These are phyloP conservation scores for Didymella pinodella DNA, from an alignment of 2,329 filamentous ascomycete genomes.

Conservation along the genomic window DNA sequence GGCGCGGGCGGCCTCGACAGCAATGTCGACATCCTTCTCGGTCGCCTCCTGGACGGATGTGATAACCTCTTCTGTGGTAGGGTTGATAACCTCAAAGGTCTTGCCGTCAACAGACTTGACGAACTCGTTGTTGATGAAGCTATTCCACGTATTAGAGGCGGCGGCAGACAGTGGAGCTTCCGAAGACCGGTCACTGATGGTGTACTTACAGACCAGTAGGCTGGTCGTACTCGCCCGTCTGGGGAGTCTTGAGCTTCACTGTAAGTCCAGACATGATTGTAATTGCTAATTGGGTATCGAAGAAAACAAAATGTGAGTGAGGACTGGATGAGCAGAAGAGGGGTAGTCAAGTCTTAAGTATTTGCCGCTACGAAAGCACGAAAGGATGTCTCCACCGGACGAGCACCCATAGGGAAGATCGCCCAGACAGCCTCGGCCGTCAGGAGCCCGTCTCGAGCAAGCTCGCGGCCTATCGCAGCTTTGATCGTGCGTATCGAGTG, in stretches of 20 bases:
- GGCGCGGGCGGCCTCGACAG: constrained; percentile 84
- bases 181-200: constrained; percentile 2
- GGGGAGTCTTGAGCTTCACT: constrained; percentile 72
- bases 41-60: constrained; percentile 82
- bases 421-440: constrained; percentile 43
- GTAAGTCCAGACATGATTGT: constrained; percentile 56
- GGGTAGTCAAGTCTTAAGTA: constrained; percentile 45
- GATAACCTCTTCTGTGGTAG: constrained; percentile 83
- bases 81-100: constrained; percentile 93
- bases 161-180: constrained; percentile 10
- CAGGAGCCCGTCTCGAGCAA: constrained; percentile 38
- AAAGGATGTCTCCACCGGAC: constrained; percentile 33
- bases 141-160: constrained; percentile 46
- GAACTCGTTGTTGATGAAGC: constrained; percentile 94
- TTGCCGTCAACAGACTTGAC: constrained; percentile 83
- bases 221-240: constrained; percentile 66
- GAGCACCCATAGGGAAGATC: constrained; percentile 24
- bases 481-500: constrained; percentile 26
- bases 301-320: constrained; percentile 25
- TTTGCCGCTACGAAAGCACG: constrained; percentile 36
- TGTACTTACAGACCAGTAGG: constrained; percentile 61
- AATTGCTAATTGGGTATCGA: constrained; percentile 37
- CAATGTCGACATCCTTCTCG: constrained; percentile 83
- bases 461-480: constrained; percentile 34
- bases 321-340: constrained; percentile 28